These are phyloP conservation scores for Candida dubliniensis DNA, from an alignment of 1,139 yeast species.

Conservation along the genomic window DNA sequence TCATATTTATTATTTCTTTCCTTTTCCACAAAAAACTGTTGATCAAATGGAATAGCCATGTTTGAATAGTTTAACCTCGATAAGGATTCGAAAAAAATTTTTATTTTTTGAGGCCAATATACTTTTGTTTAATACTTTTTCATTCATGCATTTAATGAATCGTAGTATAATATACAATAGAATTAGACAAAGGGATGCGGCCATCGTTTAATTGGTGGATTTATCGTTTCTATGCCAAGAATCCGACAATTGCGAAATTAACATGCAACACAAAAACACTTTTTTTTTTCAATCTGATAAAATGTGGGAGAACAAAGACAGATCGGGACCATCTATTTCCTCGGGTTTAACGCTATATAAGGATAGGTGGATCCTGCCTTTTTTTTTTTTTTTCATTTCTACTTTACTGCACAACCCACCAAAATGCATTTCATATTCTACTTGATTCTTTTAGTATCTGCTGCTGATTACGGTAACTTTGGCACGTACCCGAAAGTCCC, in stretches of 20 bases:
- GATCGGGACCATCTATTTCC: background rate
- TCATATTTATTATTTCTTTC: slow-evolving; percentile 35
- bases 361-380: background rate
- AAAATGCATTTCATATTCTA: slow-evolving; percentile 4
- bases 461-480: slow-evolving; percentile 17
- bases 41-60: slow-evolving; percentile 20
- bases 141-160: background rate
- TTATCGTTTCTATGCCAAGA: slow-evolving; percentile 11
- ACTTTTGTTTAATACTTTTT: too few species aligned
- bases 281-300: background rate
- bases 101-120: background rate
- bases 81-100: background rate
- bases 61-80: background rate
- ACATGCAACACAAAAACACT: slow-evolving; percentile 1
- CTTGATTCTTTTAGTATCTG: slow-evolving; percentile 4
- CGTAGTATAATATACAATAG: background rate
- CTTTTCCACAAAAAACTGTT: slow-evolving; percentile 36
- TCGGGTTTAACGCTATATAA: background rate
- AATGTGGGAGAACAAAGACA: background rate
- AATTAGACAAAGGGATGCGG: background rate
- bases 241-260: background rate
- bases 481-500: slow-evolving; percentile 49
- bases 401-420: background rate
- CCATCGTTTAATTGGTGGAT: slow-evolving; percentile 12
- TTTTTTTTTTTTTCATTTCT: background rate